Evolutionary conservation across 2,329 filamentous ascomycete species (phyloP).

Genomic region (Venturia asperata): DNA sequence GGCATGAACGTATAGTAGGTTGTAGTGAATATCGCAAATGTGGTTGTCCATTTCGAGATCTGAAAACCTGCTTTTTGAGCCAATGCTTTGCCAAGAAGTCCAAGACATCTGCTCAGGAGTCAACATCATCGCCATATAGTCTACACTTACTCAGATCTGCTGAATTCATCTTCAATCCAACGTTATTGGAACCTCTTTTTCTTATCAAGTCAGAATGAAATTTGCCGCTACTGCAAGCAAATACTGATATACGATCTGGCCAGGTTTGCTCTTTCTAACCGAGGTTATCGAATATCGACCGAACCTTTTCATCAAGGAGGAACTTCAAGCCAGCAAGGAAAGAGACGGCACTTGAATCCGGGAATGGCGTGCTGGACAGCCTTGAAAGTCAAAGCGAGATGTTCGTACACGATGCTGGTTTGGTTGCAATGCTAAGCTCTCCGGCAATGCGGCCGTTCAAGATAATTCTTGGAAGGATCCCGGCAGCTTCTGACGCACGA

Average conservation of each 20-base stretch:
- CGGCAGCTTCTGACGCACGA: neutral
- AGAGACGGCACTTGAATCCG: neutral
- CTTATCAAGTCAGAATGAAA: neutral
- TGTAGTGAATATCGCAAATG: neutral
- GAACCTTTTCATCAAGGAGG: neutral
- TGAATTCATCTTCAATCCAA: neutral
- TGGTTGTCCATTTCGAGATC: neutral
- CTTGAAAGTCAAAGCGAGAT: neutral
- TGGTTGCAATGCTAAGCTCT: neutral
- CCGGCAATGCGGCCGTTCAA: neutral
- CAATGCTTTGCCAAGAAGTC: neutral
- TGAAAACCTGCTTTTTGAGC: conserved; percentile 5
- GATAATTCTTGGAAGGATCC: conserved; percentile 9
- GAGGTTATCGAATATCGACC: neutral
- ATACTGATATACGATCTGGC: neutral
- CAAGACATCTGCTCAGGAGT: neutral
- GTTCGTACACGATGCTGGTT: neutral
- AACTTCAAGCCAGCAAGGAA: neutral
- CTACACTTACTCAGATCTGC: neutral
- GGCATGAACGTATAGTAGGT: neutral
- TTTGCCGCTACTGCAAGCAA: neutral
- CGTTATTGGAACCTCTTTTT: neutral
- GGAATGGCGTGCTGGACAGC: neutral
- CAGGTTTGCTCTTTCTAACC: neutral
- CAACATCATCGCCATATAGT: neutral